Evolutionary conservation across 768 basidiomycete species (phyloP), one percentile per base, ranked within the genome.

Genomic region (Vishniacozyma victoriae): DNA sequence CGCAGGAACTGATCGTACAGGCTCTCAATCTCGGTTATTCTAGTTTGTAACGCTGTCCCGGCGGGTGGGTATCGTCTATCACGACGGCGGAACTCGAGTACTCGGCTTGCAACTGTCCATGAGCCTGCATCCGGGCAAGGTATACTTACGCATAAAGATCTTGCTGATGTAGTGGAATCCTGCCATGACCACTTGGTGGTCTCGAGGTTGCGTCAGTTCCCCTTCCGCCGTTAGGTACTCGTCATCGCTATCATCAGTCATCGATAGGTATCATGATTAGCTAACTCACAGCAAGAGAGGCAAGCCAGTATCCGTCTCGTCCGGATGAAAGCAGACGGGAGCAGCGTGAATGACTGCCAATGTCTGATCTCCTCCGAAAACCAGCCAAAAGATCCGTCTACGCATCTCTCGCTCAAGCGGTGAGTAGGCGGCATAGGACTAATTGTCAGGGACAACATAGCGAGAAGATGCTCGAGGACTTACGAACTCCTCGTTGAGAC

Each of bases 321-420:
- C n/a, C n/a, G n/a, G 87, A 44, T 86, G 79, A 62, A 55, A 51
- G 19, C 48, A 55, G 18, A 50, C 31, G 1, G 50, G 50, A 15
- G 18, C 42, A 5, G 50, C 59, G 25, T 64, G 52, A 9, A 58
- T 41, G 9, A 50, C 44, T 40, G 85, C 84, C 83, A 85, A 86
- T 15, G 87, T 88, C 73, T 89, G 89, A 70, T 92, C 90, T 54
- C 87, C 89, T 68, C 85, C 87, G 63, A 90, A 91, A 29, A 90
- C 78, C 12, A 93, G 75, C 87, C 87, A 92, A 74, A 92, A 93
- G 24, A 81, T 80, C 47, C 90, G 77, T 45, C 89, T 79, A n/a
- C 88, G 76, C 14, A 91, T 80, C 71, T 91, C 86, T 53, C 82
- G 84, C 75, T 92, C 87, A 54, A 92, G 83, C 27, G 88, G 86